Base-by-base conservation (phyloP, 805 yeast genomes). In the Starmerella vitae region DNA sequence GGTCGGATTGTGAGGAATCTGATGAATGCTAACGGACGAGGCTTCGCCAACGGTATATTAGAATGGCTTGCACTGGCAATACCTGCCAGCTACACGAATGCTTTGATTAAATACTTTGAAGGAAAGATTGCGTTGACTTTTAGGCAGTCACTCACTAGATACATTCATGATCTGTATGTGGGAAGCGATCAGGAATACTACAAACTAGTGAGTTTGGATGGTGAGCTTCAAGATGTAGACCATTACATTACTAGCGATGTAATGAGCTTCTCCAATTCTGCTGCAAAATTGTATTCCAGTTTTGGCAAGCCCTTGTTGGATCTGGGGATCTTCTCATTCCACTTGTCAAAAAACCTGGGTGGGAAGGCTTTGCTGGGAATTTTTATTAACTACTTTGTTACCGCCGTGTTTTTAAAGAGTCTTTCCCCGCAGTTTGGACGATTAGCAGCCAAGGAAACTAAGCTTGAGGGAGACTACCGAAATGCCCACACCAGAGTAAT, bases 251-350 rank as follows among this genome's bases (percentile, higher is more conserved):
- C 95, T 2, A 79, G 80, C 42, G 97, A 86, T 59, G 71, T 86
- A 27, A 69, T 79, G 20, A 72, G 76, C 54, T 86, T 86, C 59
- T 73, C 85, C 53, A 82, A 75, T 51, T 74, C 93, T 0, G 72
- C 84, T 20, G 78, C 93, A 33, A 74, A 86, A 0, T 69, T 86
- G 34, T 85, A 84, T 56, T 80, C 94, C 10, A 79, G 76, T 53
- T 72, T 86, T 62, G 96, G 95, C 32, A 86, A 86, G 59, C 97
- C 97, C 20, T 70, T 80, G 35, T 78, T 84, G 43, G 97, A 86
- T 58, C 64, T 86, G 52, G 69, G 81, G 13, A 77, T 86, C 54
- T 86, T 86, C 61, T 74, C 93, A 0, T 71, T 80, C 17, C 88
- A 86, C 60, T 68, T 86, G 47, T 65, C 93, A 49, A 86, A 80